These are phyloP conservation scores for Takashimella tepidaria DNA, from an alignment of 1,284 basidiomycete genomes.

Conservation along the genomic window DNA sequence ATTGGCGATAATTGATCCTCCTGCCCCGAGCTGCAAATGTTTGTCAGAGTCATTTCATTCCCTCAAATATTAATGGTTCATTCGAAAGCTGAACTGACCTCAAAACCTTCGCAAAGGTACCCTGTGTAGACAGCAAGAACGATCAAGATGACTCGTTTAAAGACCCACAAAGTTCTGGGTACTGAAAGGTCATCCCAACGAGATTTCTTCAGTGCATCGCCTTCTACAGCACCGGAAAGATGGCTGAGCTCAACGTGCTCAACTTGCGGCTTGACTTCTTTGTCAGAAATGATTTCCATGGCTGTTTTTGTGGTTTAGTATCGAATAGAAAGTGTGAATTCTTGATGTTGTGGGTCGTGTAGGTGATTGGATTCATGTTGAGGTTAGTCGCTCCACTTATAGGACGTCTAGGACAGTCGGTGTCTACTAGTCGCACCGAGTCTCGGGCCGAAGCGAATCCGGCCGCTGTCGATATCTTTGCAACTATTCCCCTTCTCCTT, in stretches of 20 bases:
- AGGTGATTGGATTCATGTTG: no score
- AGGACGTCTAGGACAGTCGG: no score
- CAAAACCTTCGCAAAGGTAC: constrained; percentile 19
- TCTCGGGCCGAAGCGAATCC: no score
- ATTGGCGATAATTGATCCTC: constrained; percentile 14
- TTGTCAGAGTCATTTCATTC: not conserved
- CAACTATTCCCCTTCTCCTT: no score
- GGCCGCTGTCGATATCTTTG: no score
- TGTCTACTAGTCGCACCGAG: no score
- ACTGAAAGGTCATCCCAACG: constrained; percentile 19
- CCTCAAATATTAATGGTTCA: no score
- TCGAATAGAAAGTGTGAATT: no score
- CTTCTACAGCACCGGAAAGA: not conserved
- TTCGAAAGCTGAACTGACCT: constrained; percentile 7
- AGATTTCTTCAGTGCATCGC: constrained; percentile 13
- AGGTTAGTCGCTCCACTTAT: no score
- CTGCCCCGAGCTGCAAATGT: constrained; percentile 11
- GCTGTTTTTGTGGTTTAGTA: no score
- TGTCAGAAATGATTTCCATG: not conserved
- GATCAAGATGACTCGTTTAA: constrained; percentile 13
- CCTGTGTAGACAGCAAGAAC: constrained; percentile 19
- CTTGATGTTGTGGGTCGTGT: no score
- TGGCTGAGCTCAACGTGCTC: constrained; percentile 5
- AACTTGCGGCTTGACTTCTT: not conserved
- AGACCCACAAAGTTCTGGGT: constrained; percentile 16